Conservation (phyloP, 208 protist species). For the Crithidia brevicula region DNA sequence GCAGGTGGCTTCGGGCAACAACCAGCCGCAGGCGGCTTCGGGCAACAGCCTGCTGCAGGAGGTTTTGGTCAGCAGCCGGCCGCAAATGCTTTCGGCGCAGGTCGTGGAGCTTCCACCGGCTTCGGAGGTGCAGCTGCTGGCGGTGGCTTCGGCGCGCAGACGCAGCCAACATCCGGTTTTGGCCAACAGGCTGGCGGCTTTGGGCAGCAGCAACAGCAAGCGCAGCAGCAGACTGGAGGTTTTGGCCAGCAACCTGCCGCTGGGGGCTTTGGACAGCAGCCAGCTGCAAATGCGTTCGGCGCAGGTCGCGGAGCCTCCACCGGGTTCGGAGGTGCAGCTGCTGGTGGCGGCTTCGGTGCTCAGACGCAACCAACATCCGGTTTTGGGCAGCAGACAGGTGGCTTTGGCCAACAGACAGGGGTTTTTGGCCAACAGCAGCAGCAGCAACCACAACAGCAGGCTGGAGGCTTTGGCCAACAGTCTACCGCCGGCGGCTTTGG, state of each 20-base stretch:
- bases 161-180: constrained; percentile 31
- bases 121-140: constrained; percentile 5
- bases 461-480: background rate
- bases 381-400: constrained; percentile 38
- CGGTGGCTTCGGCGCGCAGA: constrained; percentile 2
- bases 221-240: constrained; percentile 16
- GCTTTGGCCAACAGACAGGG: constrained; percentile 31
- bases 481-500: background rate
- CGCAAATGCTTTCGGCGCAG: background rate
- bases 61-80: constrained; percentile 18
- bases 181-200: constrained; percentile 40
- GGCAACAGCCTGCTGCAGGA: constrained; percentile 7
- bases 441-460: constrained; percentile 16
- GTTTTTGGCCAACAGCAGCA: constrained; percentile 1
- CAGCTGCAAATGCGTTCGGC: constrained; percentile 41
- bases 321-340: constrained; percentile 8
- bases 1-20: constrained; percentile 28
- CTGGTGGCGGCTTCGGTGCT: background rate
- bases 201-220: constrained; percentile 28
- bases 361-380: constrained; percentile 8
- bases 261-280: constrained; percentile 30
- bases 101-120: background rate
- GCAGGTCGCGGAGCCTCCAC: background rate
- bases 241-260: constrained; percentile 21
- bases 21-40: constrained; percentile 22